phyloP scores from a whole-genome alignment of 495 filamentous ascomycete genomes.

The Penicillium robsamsonii region DNA sequence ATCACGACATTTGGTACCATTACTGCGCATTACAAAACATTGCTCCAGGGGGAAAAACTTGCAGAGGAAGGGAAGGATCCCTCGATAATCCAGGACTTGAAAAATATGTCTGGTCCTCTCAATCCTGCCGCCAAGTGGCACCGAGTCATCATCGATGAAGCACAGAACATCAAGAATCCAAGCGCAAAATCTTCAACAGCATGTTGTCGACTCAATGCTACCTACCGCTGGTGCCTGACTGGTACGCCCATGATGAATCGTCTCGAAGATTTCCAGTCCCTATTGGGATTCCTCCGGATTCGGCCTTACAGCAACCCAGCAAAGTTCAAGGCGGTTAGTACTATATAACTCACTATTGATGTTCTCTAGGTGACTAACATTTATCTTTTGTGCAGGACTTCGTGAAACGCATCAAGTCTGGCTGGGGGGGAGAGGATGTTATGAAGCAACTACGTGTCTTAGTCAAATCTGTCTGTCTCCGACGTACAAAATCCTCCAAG shows the following conservation, averaged over 20 bases:
- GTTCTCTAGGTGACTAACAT: neutral
- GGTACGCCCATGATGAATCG: conserved; percentile 96
- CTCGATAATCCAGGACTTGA: conserved; percentile 18
- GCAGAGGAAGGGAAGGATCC: conserved; percentile 29
- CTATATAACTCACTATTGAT: conserved; percentile 4
- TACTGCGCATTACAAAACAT: conserved; percentile 52
- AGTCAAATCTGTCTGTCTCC: conserved; percentile 80
- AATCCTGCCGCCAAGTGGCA: conserved; percentile 69
- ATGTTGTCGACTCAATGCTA: conserved; percentile 58
- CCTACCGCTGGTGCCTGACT: conserved; percentile 79
- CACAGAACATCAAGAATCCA: conserved; percentile 91
- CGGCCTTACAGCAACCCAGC: conserved; percentile 69
- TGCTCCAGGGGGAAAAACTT: conserved; percentile 54
- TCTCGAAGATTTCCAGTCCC: conserved; percentile 75
- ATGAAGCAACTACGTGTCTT: conserved; percentile 76
- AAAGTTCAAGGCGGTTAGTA: conserved; percentile 57
- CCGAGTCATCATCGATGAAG: conserved; percentile 87
- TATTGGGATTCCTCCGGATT: conserved; percentile 79
- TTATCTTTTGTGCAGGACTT: conserved; percentile 43
- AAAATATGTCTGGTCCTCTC: conserved; percentile 55
- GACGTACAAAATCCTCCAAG: conserved; percentile 77
- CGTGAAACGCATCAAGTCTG: conserved; percentile 50
- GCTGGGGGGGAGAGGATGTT: conserved; percentile 37
- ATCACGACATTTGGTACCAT: conserved; percentile 88
- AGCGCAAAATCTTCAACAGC: conserved; percentile 64